A percentile compares a stretch with the other conserved stretches of the same genome.
These are phyloP conservation scores for Fusarium begoniae DNA, from an alignment of 2,329 filamentous ascomycete genomes.

Conservation along the genomic window DNA sequence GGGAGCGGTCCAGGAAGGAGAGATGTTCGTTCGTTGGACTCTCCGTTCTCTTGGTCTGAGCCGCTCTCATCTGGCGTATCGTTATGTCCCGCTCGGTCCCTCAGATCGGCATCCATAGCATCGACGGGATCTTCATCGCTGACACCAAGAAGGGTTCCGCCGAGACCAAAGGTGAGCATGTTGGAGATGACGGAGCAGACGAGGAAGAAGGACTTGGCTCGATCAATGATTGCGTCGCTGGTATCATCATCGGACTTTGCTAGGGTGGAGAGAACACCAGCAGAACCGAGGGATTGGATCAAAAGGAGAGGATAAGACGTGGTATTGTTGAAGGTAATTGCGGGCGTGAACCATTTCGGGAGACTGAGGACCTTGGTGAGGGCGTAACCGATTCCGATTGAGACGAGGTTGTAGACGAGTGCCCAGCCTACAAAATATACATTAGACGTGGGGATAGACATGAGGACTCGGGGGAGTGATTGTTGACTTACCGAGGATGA, in stretches of 20 bases:
- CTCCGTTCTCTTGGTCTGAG: background rate
- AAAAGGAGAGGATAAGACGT: conserved; percentile 25
- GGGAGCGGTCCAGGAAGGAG: conserved; percentile 20
- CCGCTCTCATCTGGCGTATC: background rate
- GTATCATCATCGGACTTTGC: conserved; percentile 24
- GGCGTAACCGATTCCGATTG: conserved; percentile 12
- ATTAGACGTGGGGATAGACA: background rate
- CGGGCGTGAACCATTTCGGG: conserved; percentile 29
- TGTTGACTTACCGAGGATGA: conserved; percentile 3
- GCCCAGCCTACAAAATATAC: conserved; percentile 8
- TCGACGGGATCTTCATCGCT: conserved; percentile 25
- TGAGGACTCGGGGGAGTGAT: accelerated
- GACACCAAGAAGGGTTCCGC: conserved; percentile 21
- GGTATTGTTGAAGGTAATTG: conserved; percentile 28
- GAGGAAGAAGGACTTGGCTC: conserved; percentile 29
- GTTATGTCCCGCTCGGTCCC: conserved; percentile 10
- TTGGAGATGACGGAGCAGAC: conserved; percentile 31
- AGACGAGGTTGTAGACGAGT: conserved; percentile 20
- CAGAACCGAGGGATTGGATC: conserved; percentile 27
- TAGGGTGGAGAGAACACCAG: conserved; percentile 15
- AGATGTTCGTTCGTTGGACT: conserved; percentile 17
- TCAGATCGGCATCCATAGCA: conserved; percentile 12
- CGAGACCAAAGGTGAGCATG: conserved; percentile 28
- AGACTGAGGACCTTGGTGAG: conserved; percentile 18
- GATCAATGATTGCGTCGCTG: conserved; percentile 14